phyloP scores from a whole-genome alignment of 2,329 filamentous ascomycete species.

The Bipolaris oryzae region DNA sequence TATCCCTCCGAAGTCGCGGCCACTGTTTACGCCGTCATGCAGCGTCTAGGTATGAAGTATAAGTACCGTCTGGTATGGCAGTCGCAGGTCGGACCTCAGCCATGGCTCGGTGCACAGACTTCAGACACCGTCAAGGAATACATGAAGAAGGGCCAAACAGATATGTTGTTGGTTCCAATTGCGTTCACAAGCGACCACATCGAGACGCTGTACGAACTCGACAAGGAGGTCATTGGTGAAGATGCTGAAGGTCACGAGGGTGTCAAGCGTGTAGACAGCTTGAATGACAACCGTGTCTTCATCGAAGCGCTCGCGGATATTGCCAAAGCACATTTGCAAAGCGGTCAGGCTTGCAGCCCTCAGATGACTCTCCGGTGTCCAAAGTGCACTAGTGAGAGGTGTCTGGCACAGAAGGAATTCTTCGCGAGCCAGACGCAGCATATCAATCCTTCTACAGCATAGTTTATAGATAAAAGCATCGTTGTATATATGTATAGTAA shows the following conservation, averaged over 20 bases:
- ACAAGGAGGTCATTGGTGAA: conserved; percentile 93
- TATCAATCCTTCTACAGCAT: conserved; percentile 13
- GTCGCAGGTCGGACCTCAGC: conserved; percentile 92
- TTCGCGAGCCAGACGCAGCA: conserved; percentile 57
- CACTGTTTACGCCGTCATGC: conserved; percentile 96
- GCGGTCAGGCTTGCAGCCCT: conserved; percentile 71
- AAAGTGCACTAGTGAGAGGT: conserved; percentile 88
- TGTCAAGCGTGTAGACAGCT: conserved; percentile 85
- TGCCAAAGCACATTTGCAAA: conserved; percentile 77
- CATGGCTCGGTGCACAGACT: conserved; percentile 96
- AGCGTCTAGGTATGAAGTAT: conserved; percentile 83
- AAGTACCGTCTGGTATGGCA: conserved; percentile 97
- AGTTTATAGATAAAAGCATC: neutral
- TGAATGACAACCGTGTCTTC: conserved; percentile 91
- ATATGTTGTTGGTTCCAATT: conserved; percentile 90
- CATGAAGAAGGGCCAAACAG: conserved; percentile 87
- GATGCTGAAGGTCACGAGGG: conserved; percentile 59
- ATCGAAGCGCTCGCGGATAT: conserved; percentile 89
- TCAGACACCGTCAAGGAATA: conserved; percentile 86
- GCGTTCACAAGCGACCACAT: conserved; percentile 99
- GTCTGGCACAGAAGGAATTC: conserved; percentile 75
- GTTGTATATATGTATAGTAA: neutral
- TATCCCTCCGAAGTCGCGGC: conserved; percentile 96
- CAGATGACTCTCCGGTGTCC: conserved; percentile 94
- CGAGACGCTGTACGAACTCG: conserved; percentile 92